These are phyloP conservation scores for Cladorrhinum sp. DNA, from an alignment of 2,329 filamentous ascomycete genomes.

Conservation along the genomic window DNA sequence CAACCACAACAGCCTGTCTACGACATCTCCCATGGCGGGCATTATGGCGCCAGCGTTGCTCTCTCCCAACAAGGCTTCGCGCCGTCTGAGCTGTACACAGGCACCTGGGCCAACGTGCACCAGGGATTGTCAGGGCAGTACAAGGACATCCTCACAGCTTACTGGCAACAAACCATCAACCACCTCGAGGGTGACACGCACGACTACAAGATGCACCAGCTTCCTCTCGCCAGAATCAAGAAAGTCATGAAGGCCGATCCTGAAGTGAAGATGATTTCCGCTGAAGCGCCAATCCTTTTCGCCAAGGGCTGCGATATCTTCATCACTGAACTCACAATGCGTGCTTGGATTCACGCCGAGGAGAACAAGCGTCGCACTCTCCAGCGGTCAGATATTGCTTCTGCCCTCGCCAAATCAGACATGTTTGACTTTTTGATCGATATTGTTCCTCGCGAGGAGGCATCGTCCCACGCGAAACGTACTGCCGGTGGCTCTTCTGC, in stretches of 20 bases:
- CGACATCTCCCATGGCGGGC: slow-evolving; percentile 69
- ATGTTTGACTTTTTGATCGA: slow-evolving; percentile 99
- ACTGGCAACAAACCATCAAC: slow-evolving; percentile 98
- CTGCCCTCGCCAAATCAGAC: slow-evolving; percentile 91
- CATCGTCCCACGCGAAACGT: slow-evolving; percentile 79
- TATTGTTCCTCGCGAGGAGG: slow-evolving; percentile 95
- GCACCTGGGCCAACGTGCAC: slow-evolving; percentile 95
- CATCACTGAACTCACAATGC: slow-evolving; percentile 98
- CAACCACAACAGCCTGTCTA: slow-evolving; percentile 52
- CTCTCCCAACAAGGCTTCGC: slow-evolving; percentile 79
- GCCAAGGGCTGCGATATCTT: slow-evolving; percentile 99
- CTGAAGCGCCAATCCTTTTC: slow-evolving; percentile 95
- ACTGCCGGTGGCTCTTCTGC: slow-evolving; percentile 52
- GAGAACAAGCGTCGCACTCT: slow-evolving; percentile 97
- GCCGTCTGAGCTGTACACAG: slow-evolving; percentile 90
- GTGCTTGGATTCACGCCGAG: slow-evolving; percentile 98
- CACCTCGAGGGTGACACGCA: slow-evolving; percentile 93
- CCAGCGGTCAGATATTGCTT: slow-evolving; percentile 94
- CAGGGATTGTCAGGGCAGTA: slow-evolving; percentile 91
- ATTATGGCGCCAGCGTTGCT: slow-evolving; percentile 81
- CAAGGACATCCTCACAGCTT: slow-evolving; percentile 95
- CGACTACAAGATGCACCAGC: slow-evolving; percentile 97
- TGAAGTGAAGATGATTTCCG: slow-evolving; percentile 99
- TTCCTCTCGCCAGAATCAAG: slow-evolving; percentile 97
- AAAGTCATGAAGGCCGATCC: slow-evolving; percentile 99